Conservation (phyloP, 1,284 basidiomycete genomes). For the Quambalaria eucalypti region DNA sequence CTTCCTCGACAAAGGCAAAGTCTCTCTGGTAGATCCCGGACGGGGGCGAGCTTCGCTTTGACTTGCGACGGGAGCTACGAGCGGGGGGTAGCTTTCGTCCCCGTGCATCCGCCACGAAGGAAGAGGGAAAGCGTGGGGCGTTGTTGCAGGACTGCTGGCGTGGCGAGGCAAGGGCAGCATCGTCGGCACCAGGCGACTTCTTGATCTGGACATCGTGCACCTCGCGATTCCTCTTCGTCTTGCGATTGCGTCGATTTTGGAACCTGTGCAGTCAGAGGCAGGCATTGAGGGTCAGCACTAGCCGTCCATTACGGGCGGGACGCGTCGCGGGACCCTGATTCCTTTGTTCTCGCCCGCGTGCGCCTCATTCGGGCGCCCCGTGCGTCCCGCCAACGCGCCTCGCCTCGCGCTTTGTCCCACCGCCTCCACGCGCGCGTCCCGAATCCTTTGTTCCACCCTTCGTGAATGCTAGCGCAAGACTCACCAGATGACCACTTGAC, state of each 20-base stretch:
- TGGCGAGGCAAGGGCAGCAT: not conserved
- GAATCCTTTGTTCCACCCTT: not conserved
- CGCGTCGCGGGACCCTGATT: too few species aligned
- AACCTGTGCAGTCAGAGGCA: slow-evolving; percentile 9
- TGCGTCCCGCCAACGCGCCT: too few species aligned
- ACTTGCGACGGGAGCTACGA: too few species aligned
- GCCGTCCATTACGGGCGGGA: not conserved
- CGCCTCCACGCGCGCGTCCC: not conserved
- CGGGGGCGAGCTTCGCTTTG: too few species aligned
- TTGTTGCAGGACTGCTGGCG: not conserved
- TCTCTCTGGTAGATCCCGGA: too few species aligned
- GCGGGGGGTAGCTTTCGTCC: too few species aligned
- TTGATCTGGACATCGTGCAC: not conserved
- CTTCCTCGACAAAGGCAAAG: too few species aligned
- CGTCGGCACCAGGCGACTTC: not conserved
- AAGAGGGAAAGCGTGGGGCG: not conserved
- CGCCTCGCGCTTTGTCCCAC: not conserved
- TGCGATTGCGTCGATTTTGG: slow-evolving; percentile 32
- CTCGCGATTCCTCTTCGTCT: slow-evolving; percentile 5
- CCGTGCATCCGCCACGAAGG: not conserved
- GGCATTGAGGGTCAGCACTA: not conserved
- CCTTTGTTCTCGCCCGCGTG: too few species aligned
- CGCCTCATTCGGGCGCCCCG: too few species aligned
- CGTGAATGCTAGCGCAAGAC: slow-evolving; percentile 12
- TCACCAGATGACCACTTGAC: slow-evolving; percentile 44